Evolutionary conservation across 2,329 filamentous ascomycete genomes (phyloP).

Genomic region (Botrytis paeoniae): DNA sequence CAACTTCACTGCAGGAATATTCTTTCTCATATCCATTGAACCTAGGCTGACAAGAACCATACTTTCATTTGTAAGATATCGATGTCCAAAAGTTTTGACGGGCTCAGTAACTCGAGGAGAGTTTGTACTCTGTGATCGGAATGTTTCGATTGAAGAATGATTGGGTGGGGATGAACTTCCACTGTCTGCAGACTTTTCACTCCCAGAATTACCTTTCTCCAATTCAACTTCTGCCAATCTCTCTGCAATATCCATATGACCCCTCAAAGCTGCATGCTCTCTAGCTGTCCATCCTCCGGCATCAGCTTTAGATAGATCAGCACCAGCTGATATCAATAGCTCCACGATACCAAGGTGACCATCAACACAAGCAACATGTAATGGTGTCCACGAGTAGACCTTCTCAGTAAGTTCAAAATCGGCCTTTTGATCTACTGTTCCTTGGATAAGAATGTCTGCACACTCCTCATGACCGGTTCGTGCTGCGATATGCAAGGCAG

Average conservation of each 20-base stretch:
- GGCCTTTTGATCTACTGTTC: constrained; percentile 66
- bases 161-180: constrained; percentile 45
- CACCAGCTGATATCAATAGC: constrained; percentile 73
- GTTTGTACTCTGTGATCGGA: constrained; percentile 47
- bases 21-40: constrained; percentile 89
- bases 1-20: constrained; percentile 74
- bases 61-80: constrained; percentile 84
- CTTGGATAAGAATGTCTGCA: constrained; percentile 70
- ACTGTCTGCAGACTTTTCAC: constrained; percentile 34
- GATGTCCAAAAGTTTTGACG: constrained; percentile 92
- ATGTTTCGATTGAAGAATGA: constrained; percentile 59
- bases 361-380: constrained; percentile 90
- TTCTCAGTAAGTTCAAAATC: constrained; percentile 76
- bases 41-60: constrained; percentile 91
- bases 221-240: constrained; percentile 52
- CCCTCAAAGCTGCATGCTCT: constrained; percentile 87
- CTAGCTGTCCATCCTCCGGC: constrained; percentile 91
- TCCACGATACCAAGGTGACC: constrained; percentile 74
- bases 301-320: constrained; percentile 71
- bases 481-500: constrained; percentile 86
- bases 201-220: constrained; percentile 31
- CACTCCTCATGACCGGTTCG: constrained; percentile 83
- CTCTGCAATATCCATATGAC: constrained; percentile 77
- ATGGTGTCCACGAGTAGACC: constrained; percentile 89
- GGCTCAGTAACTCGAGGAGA: constrained; percentile 62